Percentiles rank a stretch among this genome's conserved stretches.
These are phyloP conservation scores for Inonotus hispidus DNA, from an alignment of 1,284 basidiomycete genomes.

Conservation along the genomic window DNA sequence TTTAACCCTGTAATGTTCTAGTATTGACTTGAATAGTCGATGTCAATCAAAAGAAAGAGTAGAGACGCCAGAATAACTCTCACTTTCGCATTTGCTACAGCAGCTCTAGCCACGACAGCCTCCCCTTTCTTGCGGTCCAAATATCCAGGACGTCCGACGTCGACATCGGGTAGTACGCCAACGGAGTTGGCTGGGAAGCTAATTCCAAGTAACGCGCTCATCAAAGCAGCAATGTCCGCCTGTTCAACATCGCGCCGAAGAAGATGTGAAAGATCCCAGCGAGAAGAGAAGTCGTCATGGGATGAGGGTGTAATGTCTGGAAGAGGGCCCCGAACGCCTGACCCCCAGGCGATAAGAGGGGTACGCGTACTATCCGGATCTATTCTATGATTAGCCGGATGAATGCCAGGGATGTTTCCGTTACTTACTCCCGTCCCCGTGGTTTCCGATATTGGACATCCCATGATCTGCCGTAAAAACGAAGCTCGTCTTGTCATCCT, in stretches of 20 bases:
- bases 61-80: not conserved
- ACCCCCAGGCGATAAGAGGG: slow-evolving; percentile 81
- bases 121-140: slow-evolving; percentile 34
- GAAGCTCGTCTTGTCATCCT: slow-evolving; percentile 67
- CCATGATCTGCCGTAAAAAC: slow-evolving; percentile 90
- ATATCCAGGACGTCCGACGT: slow-evolving; percentile 52
- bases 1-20: slow-evolving; percentile 80
- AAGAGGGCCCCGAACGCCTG: slow-evolving; percentile 65
- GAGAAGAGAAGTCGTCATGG: slow-evolving; percentile 62
- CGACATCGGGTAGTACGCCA: slow-evolving; percentile 66
- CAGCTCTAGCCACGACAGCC: slow-evolving; percentile 46
- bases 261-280: slow-evolving; percentile 49
- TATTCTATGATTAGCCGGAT: slow-evolving; percentile 27
- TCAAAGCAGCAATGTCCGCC: slow-evolving; percentile 78
- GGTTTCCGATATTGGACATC: slow-evolving; percentile 87
- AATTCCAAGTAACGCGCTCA: slow-evolving; percentile 68
- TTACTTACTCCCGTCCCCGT: slow-evolving; percentile 77
- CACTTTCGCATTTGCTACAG: slow-evolving; percentile 67
- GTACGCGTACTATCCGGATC: slow-evolving; percentile 88
- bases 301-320: slow-evolving; percentile 49
- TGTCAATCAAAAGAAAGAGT: not conserved
- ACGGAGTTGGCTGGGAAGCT: slow-evolving; percentile 75
- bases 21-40: slow-evolving; percentile 42
- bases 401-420: slow-evolving; percentile 7
- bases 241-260: slow-evolving; percentile 75